Conservation (phyloP, 805 yeast genomes). For the Myxozyma lipomycoides region DNA sequence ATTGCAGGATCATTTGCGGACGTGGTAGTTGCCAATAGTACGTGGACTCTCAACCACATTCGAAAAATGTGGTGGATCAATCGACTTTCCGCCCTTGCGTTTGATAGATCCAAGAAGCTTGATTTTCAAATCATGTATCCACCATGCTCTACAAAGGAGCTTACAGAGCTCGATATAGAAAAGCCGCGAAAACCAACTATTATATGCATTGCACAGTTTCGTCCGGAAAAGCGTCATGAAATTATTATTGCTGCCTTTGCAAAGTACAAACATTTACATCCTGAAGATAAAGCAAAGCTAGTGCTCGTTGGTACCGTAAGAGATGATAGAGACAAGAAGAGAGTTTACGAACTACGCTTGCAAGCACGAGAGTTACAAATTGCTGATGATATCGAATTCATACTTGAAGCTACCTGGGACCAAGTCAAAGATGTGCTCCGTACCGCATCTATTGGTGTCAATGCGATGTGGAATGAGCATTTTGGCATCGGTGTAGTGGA, state of each 20-base stretch:
- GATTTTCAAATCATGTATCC: slow-evolving; percentile 65
- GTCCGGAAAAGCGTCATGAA: slow-evolving; percentile 90
- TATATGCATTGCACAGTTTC: slow-evolving; percentile 80
- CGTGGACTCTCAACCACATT: slow-evolving; percentile 88
- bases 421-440: slow-evolving; percentile 53
- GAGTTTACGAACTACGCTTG: slow-evolving; percentile 49
- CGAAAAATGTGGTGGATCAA: slow-evolving; percentile 53
- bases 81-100: slow-evolving; percentile 5
- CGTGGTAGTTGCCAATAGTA: slow-evolving; percentile 70
- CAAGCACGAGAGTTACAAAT: slow-evolving; percentile 46
- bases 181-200: slow-evolving; percentile 33
- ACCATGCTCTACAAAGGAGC: slow-evolving; percentile 71
- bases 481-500: slow-evolving; percentile 98
- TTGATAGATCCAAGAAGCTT: slow-evolving; percentile 30
- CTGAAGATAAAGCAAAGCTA: slow-evolving; percentile 40
- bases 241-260: slow-evolving; percentile 64
- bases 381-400: slow-evolving; percentile 48
- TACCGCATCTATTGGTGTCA: slow-evolving; percentile 68
- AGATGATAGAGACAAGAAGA: slow-evolving; percentile 56
- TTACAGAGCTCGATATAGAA: slow-evolving; percentile 23
- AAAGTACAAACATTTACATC: slow-evolving; percentile 39
- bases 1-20: slow-evolving; percentile 64
- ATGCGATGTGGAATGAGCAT: slow-evolving; percentile 99
- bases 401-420: slow-evolving; percentile 70
- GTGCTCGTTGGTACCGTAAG: slow-evolving; percentile 84